phyloP scores from a whole-genome alignment of 108 stramenopile species.

The Nitzschia inconspicua region DNA sequence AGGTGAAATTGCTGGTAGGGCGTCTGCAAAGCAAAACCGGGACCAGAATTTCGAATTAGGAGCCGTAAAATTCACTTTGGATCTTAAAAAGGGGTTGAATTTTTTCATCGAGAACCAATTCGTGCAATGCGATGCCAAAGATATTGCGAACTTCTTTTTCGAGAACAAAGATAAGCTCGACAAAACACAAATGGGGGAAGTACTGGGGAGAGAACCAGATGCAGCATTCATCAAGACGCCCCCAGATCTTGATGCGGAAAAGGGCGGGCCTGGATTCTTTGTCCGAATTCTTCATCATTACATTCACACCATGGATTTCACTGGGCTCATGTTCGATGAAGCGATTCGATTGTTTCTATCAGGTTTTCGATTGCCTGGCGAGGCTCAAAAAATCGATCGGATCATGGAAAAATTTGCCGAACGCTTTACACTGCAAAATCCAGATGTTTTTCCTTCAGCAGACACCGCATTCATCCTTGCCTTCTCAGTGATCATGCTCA shows the following conservation, averaged over 20 bases:
- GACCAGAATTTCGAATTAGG: slow-evolving; percentile 92
- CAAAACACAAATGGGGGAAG: slow-evolving; percentile 99
- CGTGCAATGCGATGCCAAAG: slow-evolving; percentile 76
- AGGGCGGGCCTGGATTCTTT: slow-evolving; percentile 87
- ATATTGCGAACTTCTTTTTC: slow-evolving; percentile 87
- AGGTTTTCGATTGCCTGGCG: slow-evolving; percentile 98
- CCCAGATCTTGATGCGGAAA: slow-evolving; percentile 56
- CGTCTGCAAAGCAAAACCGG: slow-evolving; percentile 50
- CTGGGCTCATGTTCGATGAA: slow-evolving; percentile 89
- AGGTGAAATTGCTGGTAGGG: slow-evolving; percentile 58
- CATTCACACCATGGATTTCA: slow-evolving; percentile 85
- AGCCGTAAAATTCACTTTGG: slow-evolving; percentile 92
- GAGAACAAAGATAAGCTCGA: slow-evolving; percentile 91
- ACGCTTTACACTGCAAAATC: slow-evolving; percentile 86
- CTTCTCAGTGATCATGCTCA: slow-evolving; percentile 99
- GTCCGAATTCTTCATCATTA: slow-evolving; percentile 91
- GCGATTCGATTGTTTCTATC: slow-evolving; percentile 94
- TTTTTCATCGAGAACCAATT: slow-evolving; percentile 89
- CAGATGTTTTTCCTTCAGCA: slow-evolving; percentile 90
- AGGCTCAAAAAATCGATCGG: slow-evolving; percentile 99
- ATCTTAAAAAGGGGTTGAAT: slow-evolving; percentile 83
- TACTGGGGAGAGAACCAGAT: slow-evolving; percentile 92
- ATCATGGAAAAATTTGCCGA: slow-evolving; percentile 99
- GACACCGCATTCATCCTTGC: slow-evolving; percentile 99
- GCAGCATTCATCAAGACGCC: slow-evolving; percentile 78